These are phyloP conservation scores for Podospora tetraspora DNA, from an alignment of 495 filamentous ascomycete genomes.

Conservation along the genomic window DNA sequence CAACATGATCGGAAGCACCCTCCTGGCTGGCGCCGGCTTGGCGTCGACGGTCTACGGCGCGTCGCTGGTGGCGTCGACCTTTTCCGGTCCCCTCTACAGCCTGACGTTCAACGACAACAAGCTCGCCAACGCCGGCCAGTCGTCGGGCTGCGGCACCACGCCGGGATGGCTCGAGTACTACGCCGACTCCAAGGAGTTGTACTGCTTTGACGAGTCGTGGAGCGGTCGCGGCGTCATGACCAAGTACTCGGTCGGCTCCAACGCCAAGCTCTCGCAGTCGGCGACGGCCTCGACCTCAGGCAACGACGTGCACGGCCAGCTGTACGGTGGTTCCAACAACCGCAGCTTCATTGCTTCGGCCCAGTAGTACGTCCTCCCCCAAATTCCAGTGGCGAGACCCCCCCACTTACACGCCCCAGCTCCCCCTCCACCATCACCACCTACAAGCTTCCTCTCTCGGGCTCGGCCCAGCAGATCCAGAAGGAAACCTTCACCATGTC, in stretches of 20 bases:
- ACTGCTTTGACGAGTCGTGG: constrained; percentile 56
- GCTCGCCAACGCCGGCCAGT: constrained; percentile 29
- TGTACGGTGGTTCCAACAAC: constrained; percentile 37
- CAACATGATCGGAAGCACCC: not conserved
- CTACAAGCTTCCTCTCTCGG: constrained; percentile 29
- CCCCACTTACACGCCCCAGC: constrained; percentile 17
- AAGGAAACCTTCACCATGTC: constrained; percentile 52
- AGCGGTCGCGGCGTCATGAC: constrained; percentile 15
- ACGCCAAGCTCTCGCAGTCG: constrained; percentile 39
- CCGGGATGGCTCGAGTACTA: constrained; percentile 56
- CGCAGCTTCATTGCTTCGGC: constrained; percentile 42
- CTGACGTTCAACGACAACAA: constrained; percentile 29
- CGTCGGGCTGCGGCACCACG: constrained; percentile 32
- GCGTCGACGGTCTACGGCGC: constrained; percentile 30
- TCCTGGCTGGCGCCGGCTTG: constrained; percentile 19
- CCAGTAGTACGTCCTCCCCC: constrained; percentile 39
- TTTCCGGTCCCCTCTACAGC: constrained; percentile 37
- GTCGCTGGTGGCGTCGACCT: constrained; percentile 40
- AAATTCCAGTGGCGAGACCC: not conserved
- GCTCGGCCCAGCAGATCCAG: constrained; percentile 32
- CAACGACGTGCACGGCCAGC: constrained; percentile 38
- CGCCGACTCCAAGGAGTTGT: constrained; percentile 42
- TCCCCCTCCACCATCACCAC: constrained; percentile 40
- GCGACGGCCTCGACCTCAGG: constrained; percentile 34
- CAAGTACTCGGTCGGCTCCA: constrained; percentile 23